Conservation (phyloP, 1,284 basidiomycete genomes). For the Tilletia indica region DNA sequence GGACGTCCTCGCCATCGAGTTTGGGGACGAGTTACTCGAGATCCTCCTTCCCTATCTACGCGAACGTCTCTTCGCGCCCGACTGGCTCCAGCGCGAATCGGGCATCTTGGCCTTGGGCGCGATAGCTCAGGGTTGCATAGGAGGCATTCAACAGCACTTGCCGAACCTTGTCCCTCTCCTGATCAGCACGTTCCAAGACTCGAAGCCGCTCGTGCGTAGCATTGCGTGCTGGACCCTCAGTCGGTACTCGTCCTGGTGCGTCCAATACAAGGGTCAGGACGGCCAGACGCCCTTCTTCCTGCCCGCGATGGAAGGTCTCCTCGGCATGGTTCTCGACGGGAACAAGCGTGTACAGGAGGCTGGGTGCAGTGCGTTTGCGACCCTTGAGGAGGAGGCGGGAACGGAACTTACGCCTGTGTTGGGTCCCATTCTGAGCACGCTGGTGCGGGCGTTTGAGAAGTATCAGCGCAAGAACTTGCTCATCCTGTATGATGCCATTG, state of each 20-base stretch:
- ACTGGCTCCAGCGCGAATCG: constrained; percentile 93
- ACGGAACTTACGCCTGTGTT: constrained; percentile 84
- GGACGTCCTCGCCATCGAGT: constrained; percentile 92
- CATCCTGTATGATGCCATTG: constrained; percentile 96
- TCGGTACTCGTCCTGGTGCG: constrained; percentile 95
- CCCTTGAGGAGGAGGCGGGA: constrained; percentile 95
- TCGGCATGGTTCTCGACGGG: constrained; percentile 96
- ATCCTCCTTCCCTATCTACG: constrained; percentile 86
- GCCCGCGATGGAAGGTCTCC: constrained; percentile 95
- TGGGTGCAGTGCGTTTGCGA: constrained; percentile 97
- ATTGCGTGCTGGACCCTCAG: constrained; percentile 99
- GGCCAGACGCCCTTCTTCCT: constrained; percentile 88
- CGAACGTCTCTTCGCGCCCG: constrained; percentile 85
- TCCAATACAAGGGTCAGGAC: constrained; percentile 74
- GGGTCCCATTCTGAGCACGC: constrained; percentile 87
- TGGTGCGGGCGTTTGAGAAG: constrained; percentile 93
- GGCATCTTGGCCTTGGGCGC: constrained; percentile 94
- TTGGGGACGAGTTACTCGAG: constrained; percentile 79
- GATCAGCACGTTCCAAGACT: constrained; percentile 82
- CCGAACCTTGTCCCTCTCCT: constrained; percentile 88
- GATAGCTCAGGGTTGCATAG: constrained; percentile 98
- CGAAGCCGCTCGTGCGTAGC: constrained; percentile 94
- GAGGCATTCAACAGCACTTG: constrained; percentile 89
- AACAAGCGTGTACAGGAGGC: constrained; percentile 99
- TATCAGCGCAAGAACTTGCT: constrained; percentile 99